Conservation (phyloP, 257 asterid genomes). For the Nemophila menziesii region DNA sequence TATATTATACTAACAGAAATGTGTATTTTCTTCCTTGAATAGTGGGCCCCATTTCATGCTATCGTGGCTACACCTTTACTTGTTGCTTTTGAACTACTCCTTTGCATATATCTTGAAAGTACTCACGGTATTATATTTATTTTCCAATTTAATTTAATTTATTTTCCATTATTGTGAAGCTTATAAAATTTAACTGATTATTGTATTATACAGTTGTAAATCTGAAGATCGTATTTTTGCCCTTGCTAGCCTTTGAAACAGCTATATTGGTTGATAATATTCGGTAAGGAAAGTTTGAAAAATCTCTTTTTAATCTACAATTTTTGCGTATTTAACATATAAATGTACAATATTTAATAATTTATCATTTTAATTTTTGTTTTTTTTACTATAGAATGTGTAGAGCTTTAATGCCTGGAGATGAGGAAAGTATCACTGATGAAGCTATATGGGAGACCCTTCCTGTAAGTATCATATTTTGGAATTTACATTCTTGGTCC, state of each 20-base stretch:
- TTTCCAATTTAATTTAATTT: neutral
- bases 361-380: too few relatives aligned
- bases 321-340: neutral
- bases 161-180: neutral
- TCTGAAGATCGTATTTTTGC: conserved; percentile 89
- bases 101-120: conserved; percentile 69
- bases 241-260: conserved; percentile 68
- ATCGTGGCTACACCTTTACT: conserved; percentile 80
- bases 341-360: too few relatives aligned
- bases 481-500: neutral
- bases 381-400: conserved; percentile 58
- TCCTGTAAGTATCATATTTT: conserved; percentile 57
- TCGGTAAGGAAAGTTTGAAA: conserved; percentile 30
- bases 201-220: conserved; percentile 54
- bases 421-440: conserved; percentile 72
- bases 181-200: conserved; percentile 1
- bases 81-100: conserved; percentile 84
- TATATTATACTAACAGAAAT: conserved; percentile 5
- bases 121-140: conserved; percentile 61
- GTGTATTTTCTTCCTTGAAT: conserved; percentile 25
- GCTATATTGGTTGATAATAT: conserved; percentile 84
- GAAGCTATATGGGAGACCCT: conserved; percentile 97
- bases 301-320: neutral
- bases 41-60: conserved; percentile 98
- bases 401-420: conserved; percentile 92